phyloP scores from a whole-genome alignment of 2,329 filamentous ascomycete genomes.

The Aspergillus jensenii region DNA sequence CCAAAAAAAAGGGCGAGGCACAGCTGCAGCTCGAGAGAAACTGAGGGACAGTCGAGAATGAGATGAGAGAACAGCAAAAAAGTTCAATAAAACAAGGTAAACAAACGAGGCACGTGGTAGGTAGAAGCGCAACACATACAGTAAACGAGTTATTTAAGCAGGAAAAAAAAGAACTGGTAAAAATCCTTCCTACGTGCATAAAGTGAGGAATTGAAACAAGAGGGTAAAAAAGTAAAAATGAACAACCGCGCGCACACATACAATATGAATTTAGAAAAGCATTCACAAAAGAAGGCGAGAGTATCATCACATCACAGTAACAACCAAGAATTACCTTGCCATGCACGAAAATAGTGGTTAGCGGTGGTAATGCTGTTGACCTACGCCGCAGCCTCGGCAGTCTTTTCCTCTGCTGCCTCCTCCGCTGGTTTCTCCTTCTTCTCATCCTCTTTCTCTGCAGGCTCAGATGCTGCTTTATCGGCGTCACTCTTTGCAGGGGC shows the following conservation, averaged over 20 bases:
- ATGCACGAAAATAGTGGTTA: slow-evolving; percentile 5
- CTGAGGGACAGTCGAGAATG: neutral
- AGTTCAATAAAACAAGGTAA: neutral
- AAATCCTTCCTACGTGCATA: neutral
- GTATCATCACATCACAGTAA: slow-evolving; percentile 1
- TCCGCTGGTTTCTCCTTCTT: slow-evolving; percentile 28
- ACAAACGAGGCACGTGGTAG: neutral
- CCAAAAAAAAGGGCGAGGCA: neutral
- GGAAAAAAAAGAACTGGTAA: neutral
- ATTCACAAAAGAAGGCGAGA: neutral
- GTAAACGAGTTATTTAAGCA: neutral
- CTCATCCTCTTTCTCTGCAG: slow-evolving; percentile 23
- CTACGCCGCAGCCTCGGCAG: slow-evolving; percentile 28
- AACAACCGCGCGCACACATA: neutral
- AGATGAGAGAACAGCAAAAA: neutral
- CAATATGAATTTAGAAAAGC: neutral
- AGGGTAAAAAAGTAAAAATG: neutral
- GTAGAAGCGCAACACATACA: neutral
- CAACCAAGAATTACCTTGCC: slow-evolving; percentile 11
- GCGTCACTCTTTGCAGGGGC: slow-evolving; percentile 10
- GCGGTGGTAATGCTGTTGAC: neutral
- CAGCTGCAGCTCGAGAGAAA: neutral
- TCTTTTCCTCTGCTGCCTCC: slow-evolving; percentile 26
- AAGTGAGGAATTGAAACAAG: neutral
- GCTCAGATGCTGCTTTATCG: slow-evolving; percentile 24